Conservation (phyloP, 1,284 basidiomycete genomes). For the Lignosus rhinocerotis region DNA sequence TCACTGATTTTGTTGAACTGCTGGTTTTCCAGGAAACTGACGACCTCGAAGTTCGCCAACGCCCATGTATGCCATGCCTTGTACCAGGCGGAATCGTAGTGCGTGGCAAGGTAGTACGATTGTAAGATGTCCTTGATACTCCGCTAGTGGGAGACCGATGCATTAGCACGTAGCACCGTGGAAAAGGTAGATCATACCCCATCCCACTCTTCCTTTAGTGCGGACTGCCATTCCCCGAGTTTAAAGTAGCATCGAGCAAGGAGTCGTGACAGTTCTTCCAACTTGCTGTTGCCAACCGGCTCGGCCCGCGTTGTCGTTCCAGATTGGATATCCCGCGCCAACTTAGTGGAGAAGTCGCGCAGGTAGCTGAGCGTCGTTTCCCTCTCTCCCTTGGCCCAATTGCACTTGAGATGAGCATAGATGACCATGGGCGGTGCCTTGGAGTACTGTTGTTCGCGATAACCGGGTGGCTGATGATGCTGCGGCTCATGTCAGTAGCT, state of each 20-base stretch:
- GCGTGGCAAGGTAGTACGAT: constrained; percentile 87
- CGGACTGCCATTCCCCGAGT: constrained; percentile 92
- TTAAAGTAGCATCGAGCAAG: constrained; percentile 98
- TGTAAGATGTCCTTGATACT: constrained; percentile 82
- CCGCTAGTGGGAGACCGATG: constrained; percentile 43
- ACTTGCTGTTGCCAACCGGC: constrained; percentile 45
- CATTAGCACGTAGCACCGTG: too few species aligned
- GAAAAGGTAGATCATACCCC: too few species aligned
- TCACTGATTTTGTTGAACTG: constrained; percentile 62
- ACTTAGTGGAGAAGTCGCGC: constrained; percentile 79
- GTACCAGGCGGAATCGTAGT: constrained; percentile 94
- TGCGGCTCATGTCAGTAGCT: not conserved
- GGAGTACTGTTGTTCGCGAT: constrained; percentile 49
- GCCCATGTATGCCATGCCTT: constrained; percentile 99
- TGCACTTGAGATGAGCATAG: constrained; percentile 95
- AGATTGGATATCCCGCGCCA: constrained; percentile 74
- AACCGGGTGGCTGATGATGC: constrained; percentile 19
- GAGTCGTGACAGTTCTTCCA: constrained; percentile 80
- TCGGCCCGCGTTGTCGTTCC: constrained; percentile 52
- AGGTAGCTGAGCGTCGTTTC: constrained; percentile 87
- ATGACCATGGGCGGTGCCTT: constrained; percentile 95
- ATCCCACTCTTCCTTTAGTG: constrained; percentile 79
- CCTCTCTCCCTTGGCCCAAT: constrained; percentile 88
- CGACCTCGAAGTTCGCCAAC: constrained; percentile 94
- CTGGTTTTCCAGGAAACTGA: constrained; percentile 78